Evolutionary conservation across 2,329 filamentous ascomycete genomes (phyloP).

Genomic region (Metarhizium rileyi): DNA sequence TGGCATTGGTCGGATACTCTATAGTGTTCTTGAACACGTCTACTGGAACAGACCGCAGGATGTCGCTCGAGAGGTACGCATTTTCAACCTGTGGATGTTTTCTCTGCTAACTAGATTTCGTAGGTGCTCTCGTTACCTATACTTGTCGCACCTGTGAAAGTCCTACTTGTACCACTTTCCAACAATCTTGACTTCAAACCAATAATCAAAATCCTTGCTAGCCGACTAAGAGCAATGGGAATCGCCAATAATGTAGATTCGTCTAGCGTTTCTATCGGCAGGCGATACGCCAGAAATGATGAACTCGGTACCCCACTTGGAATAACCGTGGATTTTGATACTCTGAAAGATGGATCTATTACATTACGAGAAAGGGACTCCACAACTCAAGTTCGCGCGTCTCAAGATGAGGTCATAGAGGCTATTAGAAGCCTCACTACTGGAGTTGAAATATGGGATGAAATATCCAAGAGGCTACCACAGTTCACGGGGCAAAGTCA

Average conservation of each 20-base stretch:
- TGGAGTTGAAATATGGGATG: constrained; percentile 43
- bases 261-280: constrained; percentile 76
- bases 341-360: constrained; percentile 67
- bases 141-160: constrained; percentile 80
- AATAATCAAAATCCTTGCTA: constrained; percentile 59
- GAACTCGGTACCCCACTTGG: constrained; percentile 83
- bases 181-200: constrained; percentile 71
- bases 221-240: constrained; percentile 60
- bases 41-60: constrained; percentile 12
- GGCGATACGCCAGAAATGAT: constrained; percentile 65
- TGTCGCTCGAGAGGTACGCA: constrained; percentile 50
- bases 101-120: background rate
- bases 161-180: constrained; percentile 82
- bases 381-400: constrained; percentile 72
- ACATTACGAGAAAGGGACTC: constrained; percentile 78
- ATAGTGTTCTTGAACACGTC: constrained; percentile 50
- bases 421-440: background rate
- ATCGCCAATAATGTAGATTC: constrained; percentile 73
- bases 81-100: constrained; percentile 62
- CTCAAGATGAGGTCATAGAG: constrained; percentile 54
- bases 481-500: constrained; percentile 3
- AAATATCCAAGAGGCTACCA: constrained; percentile 7
- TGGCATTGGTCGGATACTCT: constrained; percentile 83
- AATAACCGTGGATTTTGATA: constrained; percentile 87
- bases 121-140: constrained; percentile 34